Evolutionary conservation across 495 filamentous ascomycete genomes (phyloP).

Genomic region (Rhypophila decipiens): DNA sequence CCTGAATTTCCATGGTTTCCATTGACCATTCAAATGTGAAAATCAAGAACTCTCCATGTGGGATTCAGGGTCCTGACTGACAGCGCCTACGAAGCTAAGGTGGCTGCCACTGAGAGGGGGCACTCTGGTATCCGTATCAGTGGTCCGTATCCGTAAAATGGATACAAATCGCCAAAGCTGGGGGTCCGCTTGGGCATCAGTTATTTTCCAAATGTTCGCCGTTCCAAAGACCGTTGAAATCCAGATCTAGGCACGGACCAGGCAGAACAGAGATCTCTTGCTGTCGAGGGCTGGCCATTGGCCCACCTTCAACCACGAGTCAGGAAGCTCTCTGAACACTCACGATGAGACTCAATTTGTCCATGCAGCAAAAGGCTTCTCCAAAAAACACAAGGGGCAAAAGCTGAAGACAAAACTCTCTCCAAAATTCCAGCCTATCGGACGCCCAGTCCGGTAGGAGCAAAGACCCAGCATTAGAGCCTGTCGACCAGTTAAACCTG

Average conservation of each 20-base stretch:
- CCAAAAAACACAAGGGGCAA: neutral
- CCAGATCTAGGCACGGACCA: slow-evolving; percentile 1
- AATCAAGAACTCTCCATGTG: too few relatives aligned
- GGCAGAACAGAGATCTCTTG: neutral
- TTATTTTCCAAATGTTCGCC: neutral
- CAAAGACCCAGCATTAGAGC: neutral
- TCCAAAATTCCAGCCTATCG: slow-evolving; percentile 10
- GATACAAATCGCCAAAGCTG: too few relatives aligned
- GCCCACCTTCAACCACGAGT: slow-evolving; percentile 1
- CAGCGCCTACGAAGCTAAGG: too few relatives aligned
- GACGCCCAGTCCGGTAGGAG: slow-evolving; percentile 10
- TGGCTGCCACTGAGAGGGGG: too few relatives aligned
- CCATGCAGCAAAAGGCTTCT: neutral
- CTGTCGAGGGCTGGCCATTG: neutral
- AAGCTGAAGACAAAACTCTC: neutral
- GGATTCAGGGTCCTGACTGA: too few relatives aligned
- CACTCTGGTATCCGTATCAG: too few relatives aligned
- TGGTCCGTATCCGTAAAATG: too few relatives aligned
- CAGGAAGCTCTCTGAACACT: too few relatives aligned
- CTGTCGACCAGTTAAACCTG: neutral
- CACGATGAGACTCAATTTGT: neutral
- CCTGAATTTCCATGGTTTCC: too few relatives aligned
- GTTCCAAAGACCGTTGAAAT: neutral
- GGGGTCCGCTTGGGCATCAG: neutral
- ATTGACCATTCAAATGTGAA: too few relatives aligned